Evolutionary conservation across 371 early-diverging fungal genomes (phyloP).

Genomic region (Mortierella sp.): DNA sequence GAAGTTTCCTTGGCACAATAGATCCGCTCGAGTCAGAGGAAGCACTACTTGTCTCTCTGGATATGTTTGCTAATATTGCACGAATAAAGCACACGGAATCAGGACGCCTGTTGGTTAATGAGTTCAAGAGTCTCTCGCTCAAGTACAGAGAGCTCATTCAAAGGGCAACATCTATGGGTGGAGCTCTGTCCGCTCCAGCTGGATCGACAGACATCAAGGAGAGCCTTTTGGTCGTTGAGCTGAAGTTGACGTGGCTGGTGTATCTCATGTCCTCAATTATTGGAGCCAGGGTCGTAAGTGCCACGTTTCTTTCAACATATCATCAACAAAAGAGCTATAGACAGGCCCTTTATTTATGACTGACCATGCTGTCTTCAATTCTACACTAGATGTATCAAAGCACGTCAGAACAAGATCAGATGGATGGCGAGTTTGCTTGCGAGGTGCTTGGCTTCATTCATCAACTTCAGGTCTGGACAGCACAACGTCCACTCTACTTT

Average conservation of each 20-base stretch:
- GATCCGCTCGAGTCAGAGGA: slow-evolving; percentile 86
- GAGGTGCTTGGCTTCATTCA: slow-evolving; percentile 72
- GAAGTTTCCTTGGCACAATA: slow-evolving; percentile 13
- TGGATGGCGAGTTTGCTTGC: slow-evolving; percentile 75
- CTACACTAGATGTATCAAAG: slow-evolving; percentile 67
- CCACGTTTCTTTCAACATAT: not conserved
- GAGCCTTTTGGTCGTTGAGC: slow-evolving; percentile 37
- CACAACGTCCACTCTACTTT: slow-evolving; percentile 35
- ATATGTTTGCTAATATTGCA: slow-evolving; percentile 80
- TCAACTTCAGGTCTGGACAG: slow-evolving; percentile 61
- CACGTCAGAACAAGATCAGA: slow-evolving; percentile 72
- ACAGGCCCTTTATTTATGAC: not conserved
- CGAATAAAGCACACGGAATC: slow-evolving; percentile 81
- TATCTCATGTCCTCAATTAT: slow-evolving; percentile 82
- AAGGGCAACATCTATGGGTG: slow-evolving; percentile 46
- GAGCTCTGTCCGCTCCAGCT: slow-evolving; percentile 61
- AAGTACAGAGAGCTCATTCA: slow-evolving; percentile 72
- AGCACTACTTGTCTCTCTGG: slow-evolving; percentile 75
- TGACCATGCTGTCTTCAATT: not conserved
- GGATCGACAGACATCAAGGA: slow-evolving; percentile 71
- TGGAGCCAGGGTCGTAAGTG: slow-evolving; percentile 74
- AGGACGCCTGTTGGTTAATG: slow-evolving; percentile 65
- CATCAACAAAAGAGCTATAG: not conserved
- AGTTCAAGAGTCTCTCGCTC: slow-evolving; percentile 75
- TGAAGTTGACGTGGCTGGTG: slow-evolving; percentile 86